Evolutionary conservation across 441 rosid species (phyloP), one percentile per base, ranked within the genome.

Genomic region (Euphorbia celastroides): DNA sequence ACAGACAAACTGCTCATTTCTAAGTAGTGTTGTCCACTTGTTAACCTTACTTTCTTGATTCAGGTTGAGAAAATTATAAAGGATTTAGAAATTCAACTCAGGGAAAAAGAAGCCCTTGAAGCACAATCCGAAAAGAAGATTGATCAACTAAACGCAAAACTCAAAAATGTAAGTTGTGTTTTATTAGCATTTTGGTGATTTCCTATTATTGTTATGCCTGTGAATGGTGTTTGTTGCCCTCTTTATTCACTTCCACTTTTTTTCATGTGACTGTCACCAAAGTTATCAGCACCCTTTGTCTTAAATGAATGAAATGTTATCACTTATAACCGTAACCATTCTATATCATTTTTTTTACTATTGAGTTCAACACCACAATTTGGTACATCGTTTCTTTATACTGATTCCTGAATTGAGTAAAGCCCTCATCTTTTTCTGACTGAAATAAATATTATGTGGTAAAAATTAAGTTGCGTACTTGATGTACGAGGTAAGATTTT

Each of bases 61-160:
- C 78, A 92, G 99, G 74, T 90, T 62, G 92, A 76, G 30, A 83
- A 75, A 59, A 90, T 94, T 58, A 78, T 65, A 64, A 75, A 63
- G 61, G 90, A 88, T 34, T 19, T 83, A 42, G 82, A 83, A 68
- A 70, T 64, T 9, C 89, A 87, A 54, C 68, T 73, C 32, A 83
- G 65, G 70, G 86, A 84, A 75, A 92, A 88, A 71, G 87, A 78
- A 14, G 77, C 82, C 57, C 66, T 85, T 32, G 86, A 80, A 76
- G 77, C 79, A 67, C 83, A 82, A 68, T 87, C 84, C 55, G 90
- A 91, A 82, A 84, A 76, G 73, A 92, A 86, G 68, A 72, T 87
- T 28, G 64, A 41, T 36, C 85, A 82, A 64, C 56, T 92, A 69
- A 83, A 66, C 75, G 70, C 67, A 16, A 88, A 86, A 73, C 72